phyloP scores from a whole-genome alignment of 2,329 filamentous ascomycete species.

The Penicillium sp. region DNA sequence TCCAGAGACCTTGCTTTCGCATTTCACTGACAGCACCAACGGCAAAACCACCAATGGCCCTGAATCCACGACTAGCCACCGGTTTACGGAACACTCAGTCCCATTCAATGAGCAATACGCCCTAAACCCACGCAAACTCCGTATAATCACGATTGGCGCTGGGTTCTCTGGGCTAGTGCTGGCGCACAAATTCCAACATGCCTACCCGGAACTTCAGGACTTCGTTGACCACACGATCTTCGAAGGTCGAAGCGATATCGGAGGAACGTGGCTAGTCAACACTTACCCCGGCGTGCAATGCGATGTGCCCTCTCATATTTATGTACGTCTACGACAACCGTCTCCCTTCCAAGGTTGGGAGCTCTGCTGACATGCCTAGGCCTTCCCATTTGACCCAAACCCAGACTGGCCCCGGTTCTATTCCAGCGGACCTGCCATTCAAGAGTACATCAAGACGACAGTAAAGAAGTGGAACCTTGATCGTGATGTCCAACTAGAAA shows the following conservation, averaged over 20 bases:
- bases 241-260: conserved; percentile 34
- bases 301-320: conserved; percentile 36
- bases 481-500: conserved; percentile 36
- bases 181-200: conserved; percentile 41
- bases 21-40: neutral
- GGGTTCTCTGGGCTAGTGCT: conserved; percentile 35
- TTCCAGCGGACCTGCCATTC: conserved; percentile 39
- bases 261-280: conserved; percentile 22
- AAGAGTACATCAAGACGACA: conserved; percentile 39
- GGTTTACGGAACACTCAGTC: neutral
- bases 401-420: conserved; percentile 43
- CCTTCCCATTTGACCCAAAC: conserved; percentile 41
- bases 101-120: conserved; percentile 13
- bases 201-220: conserved; percentile 26
- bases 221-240: conserved; percentile 41
- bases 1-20: neutral
- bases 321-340: conserved; percentile 16
- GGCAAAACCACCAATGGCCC: neutral
- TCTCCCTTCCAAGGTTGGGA: neutral
- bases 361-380: neutral
- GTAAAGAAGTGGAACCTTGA: conserved; percentile 41
- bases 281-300: conserved; percentile 22
- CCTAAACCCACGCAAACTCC: conserved; percentile 21
- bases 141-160: conserved; percentile 19
- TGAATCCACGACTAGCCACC: neutral